A percentile compares a stretch with the other conserved stretches of the same genome.
phyloP scores from a whole-genome alignment of 371 early-diverging fungal species.

The Mycotypha africana region DNA sequence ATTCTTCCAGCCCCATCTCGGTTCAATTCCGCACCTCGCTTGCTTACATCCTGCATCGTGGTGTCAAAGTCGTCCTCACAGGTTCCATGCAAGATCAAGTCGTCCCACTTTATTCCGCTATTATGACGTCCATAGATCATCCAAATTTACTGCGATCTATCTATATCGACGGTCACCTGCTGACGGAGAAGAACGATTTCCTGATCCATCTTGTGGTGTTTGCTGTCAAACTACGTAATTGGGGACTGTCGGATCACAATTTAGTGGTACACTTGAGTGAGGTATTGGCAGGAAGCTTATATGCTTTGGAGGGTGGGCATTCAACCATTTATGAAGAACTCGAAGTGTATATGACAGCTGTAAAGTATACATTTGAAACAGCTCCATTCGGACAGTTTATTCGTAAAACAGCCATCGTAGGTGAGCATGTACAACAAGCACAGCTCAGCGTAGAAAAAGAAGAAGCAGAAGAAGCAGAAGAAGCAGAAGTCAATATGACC shows the following conservation, averaged over 20 bases:
- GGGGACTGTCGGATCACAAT: conserved; percentile 79
- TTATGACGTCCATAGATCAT: conserved; percentile 78
- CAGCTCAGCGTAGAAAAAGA: background rate
- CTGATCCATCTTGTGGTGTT: conserved; percentile 79
- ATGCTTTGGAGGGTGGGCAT: conserved; percentile 82
- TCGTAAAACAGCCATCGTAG: background rate
- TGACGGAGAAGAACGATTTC: conserved; percentile 74
- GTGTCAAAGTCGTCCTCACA: conserved; percentile 64
- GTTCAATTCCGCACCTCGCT: conserved; percentile 64
- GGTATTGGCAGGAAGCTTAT: conserved; percentile 79
- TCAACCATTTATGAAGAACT: conserved; percentile 87
- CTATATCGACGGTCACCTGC: conserved; percentile 77
- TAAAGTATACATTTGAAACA: conserved; percentile 34
- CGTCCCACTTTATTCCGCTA: conserved; percentile 89
- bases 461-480: conserved; percentile 1
- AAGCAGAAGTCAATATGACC: conserved; percentile 23
- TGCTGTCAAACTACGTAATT: conserved; percentile 77
- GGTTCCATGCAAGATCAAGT: conserved; percentile 90
- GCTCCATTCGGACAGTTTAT: conserved; percentile 14
- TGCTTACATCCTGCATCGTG: conserved; percentile 54
- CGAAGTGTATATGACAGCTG: conserved; percentile 69
- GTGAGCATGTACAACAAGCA: background rate
- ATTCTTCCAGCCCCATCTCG: conserved; percentile 61
- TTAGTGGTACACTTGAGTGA: conserved; percentile 80
- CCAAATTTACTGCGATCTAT: conserved; percentile 84